Evolutionary conservation across 331 rosid species (phyloP).

Genomic region (Rosa hybrid): DNA sequence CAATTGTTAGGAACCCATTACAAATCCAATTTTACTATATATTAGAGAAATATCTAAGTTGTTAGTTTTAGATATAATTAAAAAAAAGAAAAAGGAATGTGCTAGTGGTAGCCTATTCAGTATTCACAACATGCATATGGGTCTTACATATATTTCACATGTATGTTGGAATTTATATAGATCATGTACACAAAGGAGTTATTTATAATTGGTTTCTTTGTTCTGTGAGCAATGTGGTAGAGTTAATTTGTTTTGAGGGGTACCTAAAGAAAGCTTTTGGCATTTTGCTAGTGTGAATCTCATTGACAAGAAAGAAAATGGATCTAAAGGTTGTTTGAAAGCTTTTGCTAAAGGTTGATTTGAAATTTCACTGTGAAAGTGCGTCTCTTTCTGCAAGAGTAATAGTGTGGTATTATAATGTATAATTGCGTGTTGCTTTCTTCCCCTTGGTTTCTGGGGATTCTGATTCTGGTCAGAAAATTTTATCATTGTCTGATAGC

Average conservation of each 20-base stretch:
- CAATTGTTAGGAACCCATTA: not conserved
- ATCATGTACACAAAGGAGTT: not conserved
- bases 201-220: not conserved
- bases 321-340: not conserved
- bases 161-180: too few relatives aligned
- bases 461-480: conserved; percentile 19
- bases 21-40: too few relatives aligned
- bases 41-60: too few relatives aligned
- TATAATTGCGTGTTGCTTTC: not conserved
- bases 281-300: not conserved
- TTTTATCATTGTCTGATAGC: conserved; percentile 37
- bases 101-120: not conserved
- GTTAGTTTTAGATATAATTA: too few relatives aligned
- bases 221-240: not conserved
- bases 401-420: not conserved
- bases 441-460: conserved; percentile 19
- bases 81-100: too few relatives aligned
- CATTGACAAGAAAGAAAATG: not conserved
- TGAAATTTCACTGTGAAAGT: not conserved
- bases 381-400: not conserved
- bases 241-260: not conserved
- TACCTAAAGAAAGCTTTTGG: not conserved
- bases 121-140: not conserved
- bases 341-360: not conserved
- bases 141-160: too few relatives aligned